Evolutionary conservation across 495 filamentous ascomycete genomes (phyloP).

Genomic region (Lophiotrema nucula): DNA sequence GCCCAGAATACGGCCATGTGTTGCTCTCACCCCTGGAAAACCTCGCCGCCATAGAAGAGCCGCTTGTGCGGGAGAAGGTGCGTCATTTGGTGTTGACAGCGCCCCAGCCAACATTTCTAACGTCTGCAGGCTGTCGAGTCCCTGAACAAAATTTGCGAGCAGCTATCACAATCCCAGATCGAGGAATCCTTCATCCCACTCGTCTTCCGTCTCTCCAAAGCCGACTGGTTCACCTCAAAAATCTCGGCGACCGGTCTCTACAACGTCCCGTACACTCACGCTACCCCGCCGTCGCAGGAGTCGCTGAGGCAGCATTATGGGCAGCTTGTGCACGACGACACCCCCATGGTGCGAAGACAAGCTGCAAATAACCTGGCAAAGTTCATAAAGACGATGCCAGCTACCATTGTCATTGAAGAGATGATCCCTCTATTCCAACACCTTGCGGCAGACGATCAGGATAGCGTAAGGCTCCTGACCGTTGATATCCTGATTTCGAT

Average conservation of each 20-base stretch:
- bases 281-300: conserved; percentile 79
- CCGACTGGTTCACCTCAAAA: conserved; percentile 99
- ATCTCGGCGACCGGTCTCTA: conserved; percentile 96
- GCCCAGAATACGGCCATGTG: conserved; percentile 89
- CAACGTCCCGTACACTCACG: conserved; percentile 86
- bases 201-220: conserved; percentile 90
- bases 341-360: conserved; percentile 96
- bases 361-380: conserved; percentile 94
- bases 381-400: conserved; percentile 94
- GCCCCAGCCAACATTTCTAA: neutral
- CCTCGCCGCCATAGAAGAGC: conserved; percentile 96
- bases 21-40: conserved; percentile 97
- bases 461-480: conserved; percentile 92
- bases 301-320: conserved; percentile 85
- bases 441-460: conserved; percentile 91
- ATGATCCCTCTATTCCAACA: conserved; percentile 99
- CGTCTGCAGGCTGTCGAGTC: conserved; percentile 84
- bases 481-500: conserved; percentile 96
- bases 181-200: conserved; percentile 97
- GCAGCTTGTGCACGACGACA: conserved; percentile 93
- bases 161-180: conserved; percentile 85
- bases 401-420: conserved; percentile 87
- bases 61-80: conserved; percentile 95
- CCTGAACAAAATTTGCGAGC: conserved; percentile 94
- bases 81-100: conserved; percentile 11